Base-by-base conservation (phyloP, 1,139 yeast genomes). In the Lodderomyces parapsilosis region DNA sequence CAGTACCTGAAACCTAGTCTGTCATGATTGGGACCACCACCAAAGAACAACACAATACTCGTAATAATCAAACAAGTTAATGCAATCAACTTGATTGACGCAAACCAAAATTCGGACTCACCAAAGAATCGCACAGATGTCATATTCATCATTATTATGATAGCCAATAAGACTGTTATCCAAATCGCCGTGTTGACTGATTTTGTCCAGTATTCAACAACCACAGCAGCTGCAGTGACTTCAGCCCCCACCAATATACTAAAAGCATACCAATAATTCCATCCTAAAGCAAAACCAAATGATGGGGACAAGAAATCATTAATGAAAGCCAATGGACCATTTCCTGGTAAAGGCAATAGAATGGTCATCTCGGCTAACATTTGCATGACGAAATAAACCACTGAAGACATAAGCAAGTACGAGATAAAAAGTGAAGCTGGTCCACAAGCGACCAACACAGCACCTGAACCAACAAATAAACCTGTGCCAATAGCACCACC, bases 21-120 rank as follows among this genome's bases (percentile, higher is more conserved):
- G 79, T 9, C 79, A 81, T 79, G 81, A 39, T 70, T 67, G 41
- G 86, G 86, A 38, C 74, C 78, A 30, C 80, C 80, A 20, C 80
- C 80, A 49, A 71, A 71, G 53, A 60, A 76, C 49, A 63, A 62
- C 52, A 63, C 77, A 55, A 63, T 62, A n/a, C 76, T 75, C 43
- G 68, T 56, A 34, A 71, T 66, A 42, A 71, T 66, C 47, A 71
- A 62, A 2, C 74, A 74, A 3, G 62, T 51, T 38, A 69, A 61
- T 4, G 71, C 62, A 41, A 69, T 55, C 48, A 71, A 59, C 46
- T 71, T 84, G 45, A 83, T 64, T 25, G 81, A 63, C 0, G 90
- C 87, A 49, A 83, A 69, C 78, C 81, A 79, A 56, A 80, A 83
- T 57, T 83, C 88, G 7, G 82, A 66, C 54, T 83, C 88, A 30